Evolutionary conservation across 2,329 filamentous ascomycete genomes (phyloP), one percentile per base, ranked within the genome.

Genomic region (Sclerotinia sclerotiorum): DNA sequence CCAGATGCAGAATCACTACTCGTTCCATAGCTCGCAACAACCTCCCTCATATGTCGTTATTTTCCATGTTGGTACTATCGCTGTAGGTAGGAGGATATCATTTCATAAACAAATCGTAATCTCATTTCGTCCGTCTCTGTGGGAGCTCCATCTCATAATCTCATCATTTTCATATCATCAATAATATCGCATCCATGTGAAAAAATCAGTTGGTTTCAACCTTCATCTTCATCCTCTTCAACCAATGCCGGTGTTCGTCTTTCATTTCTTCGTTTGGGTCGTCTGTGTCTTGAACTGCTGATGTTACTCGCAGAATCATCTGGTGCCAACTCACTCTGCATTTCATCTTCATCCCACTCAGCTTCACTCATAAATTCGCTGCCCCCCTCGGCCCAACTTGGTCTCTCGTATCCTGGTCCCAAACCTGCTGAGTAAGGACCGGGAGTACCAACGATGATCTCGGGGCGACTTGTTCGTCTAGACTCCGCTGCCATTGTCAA

Each of bases 231-330:
- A 77, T 92, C 90, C 77, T 92, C 90, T 74, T 90, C 88, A 67
- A 93, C 90, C 7, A 87, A 85, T 19, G 90, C 90, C 1, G 90
- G 90, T 27, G 90, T 92, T 69, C 88, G 83, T 72, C 90, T 83
- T 79, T 92, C 88, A 71, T 85, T 86, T 74, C 87, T 84, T 75
- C 88, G 82, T 82, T 90, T 91, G 54, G 87, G 89, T 75, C 88
- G 82, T 73, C 88, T 83, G 75, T 90, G 84, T 73, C 90, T 79
- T 65, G 88, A 89, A 76, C 88, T 91, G 76, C 87, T 89, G 69
- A 94, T 91, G 76, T 94, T 93, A 79, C 90, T 93, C 32, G 91
- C 91, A 67, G 87, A 90, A 78, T 94, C 91, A 75, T 94, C 91
- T 0, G 91, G 91, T 73, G 88, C 88, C 61, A 94, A 82, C 70